phyloP scores from a whole-genome alignment of 2,329 filamentous ascomycete genomes.

The Cytospora mali region DNA sequence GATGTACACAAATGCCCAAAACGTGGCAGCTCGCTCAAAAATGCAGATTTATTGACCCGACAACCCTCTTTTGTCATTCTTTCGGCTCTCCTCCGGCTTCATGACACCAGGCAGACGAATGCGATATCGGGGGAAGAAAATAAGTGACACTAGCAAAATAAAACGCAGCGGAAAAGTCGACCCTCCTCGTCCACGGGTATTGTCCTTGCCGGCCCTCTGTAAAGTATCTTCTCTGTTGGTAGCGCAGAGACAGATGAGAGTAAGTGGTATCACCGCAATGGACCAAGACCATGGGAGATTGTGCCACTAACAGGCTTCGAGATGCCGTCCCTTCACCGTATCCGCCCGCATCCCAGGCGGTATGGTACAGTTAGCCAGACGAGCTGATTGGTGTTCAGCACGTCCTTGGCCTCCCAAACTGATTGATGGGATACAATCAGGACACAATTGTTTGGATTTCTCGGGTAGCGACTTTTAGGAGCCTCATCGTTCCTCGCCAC shows the following conservation, averaged over 20 bases:
- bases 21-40: neutral
- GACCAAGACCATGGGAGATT: neutral
- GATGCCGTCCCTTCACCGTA: neutral
- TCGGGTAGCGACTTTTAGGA: neutral
- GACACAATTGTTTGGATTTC: neutral
- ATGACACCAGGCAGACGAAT: neutral
- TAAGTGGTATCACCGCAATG: neutral
- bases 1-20: neutral
- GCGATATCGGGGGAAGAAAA: neutral
- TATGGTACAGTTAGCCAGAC: neutral
- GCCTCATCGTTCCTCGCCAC: constrained; percentile 57
- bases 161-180: too few relatives aligned
- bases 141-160: neutral
- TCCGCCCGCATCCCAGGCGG: neutral
- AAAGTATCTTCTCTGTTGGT: neutral
- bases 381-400: neutral
- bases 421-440: too few relatives aligned
- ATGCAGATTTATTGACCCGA: neutral
- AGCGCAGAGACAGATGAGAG: neutral
- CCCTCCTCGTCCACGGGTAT: neutral
- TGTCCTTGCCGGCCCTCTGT: neutral
- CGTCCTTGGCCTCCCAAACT: neutral
- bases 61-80: neutral
- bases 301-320: neutral
- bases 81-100: neutral